A percentile compares a stretch with the other conserved stretches of the same genome.
Evolutionary conservation across 2,329 filamentous ascomycete species (phyloP).

Genomic region (Remersonia thermophila): DNA sequence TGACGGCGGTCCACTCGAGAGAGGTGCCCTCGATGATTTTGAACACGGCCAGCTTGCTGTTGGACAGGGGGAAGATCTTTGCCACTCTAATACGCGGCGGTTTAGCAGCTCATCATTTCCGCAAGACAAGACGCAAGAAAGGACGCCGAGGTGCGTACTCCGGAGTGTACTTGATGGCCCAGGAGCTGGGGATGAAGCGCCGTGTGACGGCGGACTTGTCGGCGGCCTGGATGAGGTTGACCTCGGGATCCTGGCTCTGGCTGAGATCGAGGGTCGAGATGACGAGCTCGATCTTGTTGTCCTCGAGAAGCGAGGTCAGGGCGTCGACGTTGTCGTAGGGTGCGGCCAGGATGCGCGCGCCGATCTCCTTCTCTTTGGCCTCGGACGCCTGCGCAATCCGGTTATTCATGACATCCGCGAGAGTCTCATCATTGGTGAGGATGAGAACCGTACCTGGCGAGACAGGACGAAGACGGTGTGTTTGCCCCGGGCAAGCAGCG

Average conservation of each 20-base stretch:
- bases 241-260: conserved; percentile 15
- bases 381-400: conserved; percentile 1
- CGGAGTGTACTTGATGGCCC: conserved; percentile 23
- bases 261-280: conserved; percentile 28
- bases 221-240: conserved; percentile 30
- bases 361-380: conserved; percentile 13
- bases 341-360: conserved; percentile 17
- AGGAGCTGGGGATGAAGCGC: conserved; percentile 32
- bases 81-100: background rate
- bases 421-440: too few species aligned
- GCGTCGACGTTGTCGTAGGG: conserved; percentile 19
- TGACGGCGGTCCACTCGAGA: conserved; percentile 27
- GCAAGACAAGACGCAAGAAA: background rate
- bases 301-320: conserved; percentile 18
- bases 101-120: background rate
- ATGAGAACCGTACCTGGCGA: conserved; percentile 23
- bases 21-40: conserved; percentile 20
- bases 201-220: conserved; percentile 25
- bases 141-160: conserved; percentile 17
- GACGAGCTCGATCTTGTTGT: conserved; percentile 30
- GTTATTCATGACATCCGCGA: background rate
- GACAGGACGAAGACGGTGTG: conserved; percentile 29
- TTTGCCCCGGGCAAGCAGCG: conserved; percentile 22
- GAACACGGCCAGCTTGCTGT: background rate
- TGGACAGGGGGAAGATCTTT: conserved; percentile 3